Evolutionary conservation across 768 basidiomycete species (phyloP).

Genomic region (Flagelloscypha sp.): DNA sequence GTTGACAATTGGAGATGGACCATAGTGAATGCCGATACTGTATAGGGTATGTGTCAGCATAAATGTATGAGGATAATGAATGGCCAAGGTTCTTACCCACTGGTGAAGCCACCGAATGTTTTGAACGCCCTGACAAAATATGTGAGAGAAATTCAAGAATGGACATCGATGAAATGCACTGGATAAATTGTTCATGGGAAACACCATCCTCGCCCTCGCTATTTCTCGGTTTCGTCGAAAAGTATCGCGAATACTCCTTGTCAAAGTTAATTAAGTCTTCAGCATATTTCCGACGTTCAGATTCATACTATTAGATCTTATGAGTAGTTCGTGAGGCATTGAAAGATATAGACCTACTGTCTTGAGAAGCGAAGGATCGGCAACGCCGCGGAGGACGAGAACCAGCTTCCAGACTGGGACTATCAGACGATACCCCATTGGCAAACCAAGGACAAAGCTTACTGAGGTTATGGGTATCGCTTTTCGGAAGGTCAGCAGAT

Average conservation of each 20-base stretch:
- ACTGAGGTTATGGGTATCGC: constrained; percentile 28
- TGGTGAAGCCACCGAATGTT: constrained; percentile 46
- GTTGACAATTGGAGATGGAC: constrained; percentile 34
- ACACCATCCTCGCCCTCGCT: constrained; percentile 38
- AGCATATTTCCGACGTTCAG: constrained; percentile 59
- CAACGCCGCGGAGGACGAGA: constrained; percentile 49
- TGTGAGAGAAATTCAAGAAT: background rate
- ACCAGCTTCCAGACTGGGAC: constrained; percentile 50
- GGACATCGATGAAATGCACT: constrained; percentile 18
- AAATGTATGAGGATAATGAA: no score
- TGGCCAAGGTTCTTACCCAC: no score
- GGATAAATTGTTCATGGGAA: constrained; percentile 43
- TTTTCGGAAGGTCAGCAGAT: no score
- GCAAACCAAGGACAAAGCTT: background rate
- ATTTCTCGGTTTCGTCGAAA: constrained; percentile 58
- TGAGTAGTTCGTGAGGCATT: background rate
- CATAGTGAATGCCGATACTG: constrained; percentile 44
- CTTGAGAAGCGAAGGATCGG: constrained; percentile 36
- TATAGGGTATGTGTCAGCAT: constrained; percentile 4
- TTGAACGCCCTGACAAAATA: constrained; percentile 33
- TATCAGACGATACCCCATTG: background rate
- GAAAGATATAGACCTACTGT: no score
- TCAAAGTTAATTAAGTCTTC: constrained; percentile 70
- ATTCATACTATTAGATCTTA: constrained; percentile 50
- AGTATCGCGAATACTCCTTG: constrained; percentile 53